phyloP scores from a whole-genome alignment of 2,329 filamentous ascomycete species.

The Dryadomyces quercivorus region DNA sequence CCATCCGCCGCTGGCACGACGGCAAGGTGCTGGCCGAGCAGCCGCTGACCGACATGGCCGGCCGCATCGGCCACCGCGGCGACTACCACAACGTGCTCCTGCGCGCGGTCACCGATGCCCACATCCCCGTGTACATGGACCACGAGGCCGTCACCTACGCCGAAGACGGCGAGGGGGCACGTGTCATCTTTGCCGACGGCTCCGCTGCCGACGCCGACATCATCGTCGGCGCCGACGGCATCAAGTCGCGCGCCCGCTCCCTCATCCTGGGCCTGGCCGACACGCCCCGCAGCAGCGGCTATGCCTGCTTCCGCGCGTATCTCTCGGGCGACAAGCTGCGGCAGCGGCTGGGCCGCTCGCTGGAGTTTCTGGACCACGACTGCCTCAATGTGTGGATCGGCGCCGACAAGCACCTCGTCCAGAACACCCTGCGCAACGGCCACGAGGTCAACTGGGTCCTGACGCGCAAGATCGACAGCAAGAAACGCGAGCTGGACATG shows the following conservation, averaged over 20 bases:
- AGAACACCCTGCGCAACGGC: slow-evolving; percentile 29
- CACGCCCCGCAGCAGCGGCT: slow-evolving; percentile 38
- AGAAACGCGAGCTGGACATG: slow-evolving; percentile 24
- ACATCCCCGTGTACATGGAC: slow-evolving; percentile 27
- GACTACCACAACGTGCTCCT: slow-evolving; percentile 31
- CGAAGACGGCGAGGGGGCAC: slow-evolving; percentile 15
- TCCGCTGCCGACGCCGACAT: slow-evolving; percentile 29
- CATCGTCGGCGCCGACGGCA: slow-evolving; percentile 38
- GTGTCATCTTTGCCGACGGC: slow-evolving; percentile 22
- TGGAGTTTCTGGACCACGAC: slow-evolving; percentile 29
- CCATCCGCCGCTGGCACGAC: slow-evolving; percentile 33
- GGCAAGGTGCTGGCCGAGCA: slow-evolving; percentile 33
- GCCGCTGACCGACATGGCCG: slow-evolving; percentile 37
- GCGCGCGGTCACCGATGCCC: slow-evolving; percentile 23
- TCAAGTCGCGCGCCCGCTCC: slow-evolving; percentile 36
- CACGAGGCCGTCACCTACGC: slow-evolving; percentile 25
- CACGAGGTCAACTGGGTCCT: slow-evolving; percentile 35
- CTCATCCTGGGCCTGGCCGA: slow-evolving; percentile 39
- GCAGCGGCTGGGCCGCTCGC: background rate
- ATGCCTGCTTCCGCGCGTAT: slow-evolving; percentile 39
- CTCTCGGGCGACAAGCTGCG: slow-evolving; percentile 19
- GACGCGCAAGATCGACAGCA: slow-evolving; percentile 24
- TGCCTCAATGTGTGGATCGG: slow-evolving; percentile 34
- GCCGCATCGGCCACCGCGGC: slow-evolving; percentile 30
- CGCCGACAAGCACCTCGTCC: slow-evolving; percentile 28